These are phyloP conservation scores for Centella asiatica DNA, from an alignment of 129 eudicot species.

Conservation along the genomic window DNA sequence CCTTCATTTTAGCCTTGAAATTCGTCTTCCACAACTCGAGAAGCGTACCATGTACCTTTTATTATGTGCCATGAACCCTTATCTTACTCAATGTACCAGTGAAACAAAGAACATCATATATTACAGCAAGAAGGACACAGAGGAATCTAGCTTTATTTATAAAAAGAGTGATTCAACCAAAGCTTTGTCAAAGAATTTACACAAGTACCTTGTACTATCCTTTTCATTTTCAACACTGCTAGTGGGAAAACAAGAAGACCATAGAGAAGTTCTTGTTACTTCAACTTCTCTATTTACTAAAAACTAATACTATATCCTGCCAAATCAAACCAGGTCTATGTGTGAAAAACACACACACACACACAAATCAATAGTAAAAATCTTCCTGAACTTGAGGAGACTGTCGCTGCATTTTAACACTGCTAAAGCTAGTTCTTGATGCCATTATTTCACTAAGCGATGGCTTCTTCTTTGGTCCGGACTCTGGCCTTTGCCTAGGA, in stretches of 20 bases:
- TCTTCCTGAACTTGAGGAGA: conserved; percentile 49
- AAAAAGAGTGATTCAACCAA: conserved; percentile 16
- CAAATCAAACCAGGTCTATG: no score
- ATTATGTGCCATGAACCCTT: no score
- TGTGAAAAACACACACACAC: conserved; percentile 26
- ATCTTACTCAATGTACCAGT: no score
- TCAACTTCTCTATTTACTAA: conserved; percentile 26
- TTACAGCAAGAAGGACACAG: neutral
- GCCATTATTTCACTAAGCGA: conserved; percentile 73
- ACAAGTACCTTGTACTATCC: conserved; percentile 26
- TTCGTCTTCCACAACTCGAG: no score
- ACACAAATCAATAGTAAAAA: neutral
- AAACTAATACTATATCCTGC: conserved; percentile 4
- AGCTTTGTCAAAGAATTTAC: conserved; percentile 33
- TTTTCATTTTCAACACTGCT: neutral
- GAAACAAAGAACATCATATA: neutral
- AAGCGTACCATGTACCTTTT: no score
- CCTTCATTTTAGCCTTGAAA: no score
- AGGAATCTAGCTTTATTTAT: neutral
- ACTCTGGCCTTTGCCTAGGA: conserved; percentile 81
- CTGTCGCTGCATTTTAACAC: conserved; percentile 76
- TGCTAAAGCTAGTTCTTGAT: conserved; percentile 76
- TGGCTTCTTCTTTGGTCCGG: conserved; percentile 53
- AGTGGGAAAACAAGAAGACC: neutral
- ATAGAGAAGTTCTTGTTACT: conserved; percentile 24